phyloP scores from a whole-genome alignment of 495 filamentous ascomycete species.

The Cercophora samala region DNA sequence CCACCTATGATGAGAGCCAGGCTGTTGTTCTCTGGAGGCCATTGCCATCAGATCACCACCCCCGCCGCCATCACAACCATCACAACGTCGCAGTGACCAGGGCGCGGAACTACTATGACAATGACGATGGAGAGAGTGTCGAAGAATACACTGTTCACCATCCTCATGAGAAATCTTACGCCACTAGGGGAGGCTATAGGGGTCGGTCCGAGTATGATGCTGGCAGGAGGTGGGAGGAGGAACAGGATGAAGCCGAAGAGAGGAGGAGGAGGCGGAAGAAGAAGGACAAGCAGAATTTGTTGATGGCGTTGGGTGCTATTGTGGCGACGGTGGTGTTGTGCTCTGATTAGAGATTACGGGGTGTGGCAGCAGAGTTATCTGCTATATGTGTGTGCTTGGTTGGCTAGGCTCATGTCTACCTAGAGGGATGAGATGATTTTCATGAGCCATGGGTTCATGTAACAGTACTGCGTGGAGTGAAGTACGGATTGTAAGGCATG shows the following conservation, averaged over 20 bases:
- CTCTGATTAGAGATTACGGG: background rate
- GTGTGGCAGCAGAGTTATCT: background rate
- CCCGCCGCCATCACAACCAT: background rate
- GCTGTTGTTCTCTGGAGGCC: background rate
- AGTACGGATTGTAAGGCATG: too few species aligned
- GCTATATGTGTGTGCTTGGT: too few species aligned
- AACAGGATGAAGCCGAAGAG: background rate
- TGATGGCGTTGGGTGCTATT: background rate
- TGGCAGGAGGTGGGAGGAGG: background rate
- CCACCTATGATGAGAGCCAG: background rate
- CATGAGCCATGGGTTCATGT: too few species aligned
- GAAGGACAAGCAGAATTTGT: background rate
- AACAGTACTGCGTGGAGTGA: too few species aligned
- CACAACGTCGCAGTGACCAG: background rate
- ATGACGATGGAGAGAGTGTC: background rate
- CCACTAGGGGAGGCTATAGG: background rate
- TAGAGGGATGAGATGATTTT: too few species aligned
- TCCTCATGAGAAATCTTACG: background rate
- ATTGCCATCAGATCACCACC: background rate
- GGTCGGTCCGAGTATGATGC: background rate
- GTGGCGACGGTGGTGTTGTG: background rate
- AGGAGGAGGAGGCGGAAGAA: background rate
- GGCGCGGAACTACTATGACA: background rate
- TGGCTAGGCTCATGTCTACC: too few species aligned
- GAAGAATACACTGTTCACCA: constrained; percentile 3